Base-by-base conservation (phyloP, 176 grass and related monocot species). In the Aegilops longissima region DNA sequence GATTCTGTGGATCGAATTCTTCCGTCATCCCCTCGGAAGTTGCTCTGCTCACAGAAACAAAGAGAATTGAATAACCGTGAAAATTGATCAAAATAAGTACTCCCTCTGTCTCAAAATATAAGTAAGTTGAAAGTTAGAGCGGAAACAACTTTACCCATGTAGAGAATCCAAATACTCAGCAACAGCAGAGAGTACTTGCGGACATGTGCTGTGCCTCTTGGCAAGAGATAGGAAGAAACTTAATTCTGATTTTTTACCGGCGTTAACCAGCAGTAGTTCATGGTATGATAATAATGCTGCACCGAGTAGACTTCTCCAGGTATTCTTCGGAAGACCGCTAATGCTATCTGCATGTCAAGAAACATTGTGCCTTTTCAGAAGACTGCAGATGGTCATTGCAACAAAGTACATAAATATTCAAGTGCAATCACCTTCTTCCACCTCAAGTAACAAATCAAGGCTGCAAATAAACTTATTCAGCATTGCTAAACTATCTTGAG, bases 231-330 rank as follows among this genome's bases (percentile, higher is more conserved):
- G 68, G 83, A 93, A 95, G 67, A 90, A 64, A 58, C 67, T 39
- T 81, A 81, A 84, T 88, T 95, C 93, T 67, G 81, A 78, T 83
- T 54, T 78, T 86, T 29, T 91, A 66, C 72, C 51, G 64, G 59
- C 47, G 14, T 74, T 80, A n/a, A 86, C 38, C 27, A 63, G 11
- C 27, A 94, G 69, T 62, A 94, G 58, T 86, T 94, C 84, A 73
- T 84, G 73, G 80, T 91, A 98, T 18, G 96, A 92, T 71, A 61
- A 76, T 42, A 95, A 87, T 80, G 92, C 96, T 85, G 88, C 86
- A 79, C 92, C 93, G 88, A 98, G 79, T 73, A 98, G 62, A 89
- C 88, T 70, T 84, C 85, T 94, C 96, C 93, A 98, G 30, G 84
- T 98, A 76, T 87, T 90, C 71, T 85, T 88, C 72, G 92, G 83